These are phyloP conservation scores for Jaenimonas drosophilae DNA, from an alignment of 208 protist species.

Conservation along the genomic window DNA sequence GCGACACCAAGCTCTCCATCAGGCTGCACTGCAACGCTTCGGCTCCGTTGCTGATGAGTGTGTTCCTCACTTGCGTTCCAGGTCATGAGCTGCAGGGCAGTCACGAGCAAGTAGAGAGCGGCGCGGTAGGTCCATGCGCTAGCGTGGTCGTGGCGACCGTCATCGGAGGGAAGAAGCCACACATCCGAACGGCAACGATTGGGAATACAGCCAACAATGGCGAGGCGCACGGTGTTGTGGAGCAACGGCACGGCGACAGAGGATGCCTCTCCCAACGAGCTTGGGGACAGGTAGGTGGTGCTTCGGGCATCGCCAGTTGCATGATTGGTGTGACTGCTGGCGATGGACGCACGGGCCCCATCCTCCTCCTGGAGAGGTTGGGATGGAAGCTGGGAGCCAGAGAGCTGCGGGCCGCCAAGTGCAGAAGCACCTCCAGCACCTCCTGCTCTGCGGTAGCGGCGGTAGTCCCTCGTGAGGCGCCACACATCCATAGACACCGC, in stretches of 20 bases:
- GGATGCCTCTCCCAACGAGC: neutral
- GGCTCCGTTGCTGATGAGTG: too few species aligned
- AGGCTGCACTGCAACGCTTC: too few species aligned
- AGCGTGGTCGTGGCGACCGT: neutral
- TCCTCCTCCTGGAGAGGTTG: too few species aligned
- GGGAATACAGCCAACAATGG: conserved; percentile 54
- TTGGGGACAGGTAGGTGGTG: neutral
- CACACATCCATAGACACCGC: conserved; percentile 63
- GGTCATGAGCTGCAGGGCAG: conserved; percentile 72
- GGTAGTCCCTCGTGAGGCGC: conserved; percentile 33
- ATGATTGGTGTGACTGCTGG: too few species aligned
- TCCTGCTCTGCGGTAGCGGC: conserved; percentile 30
- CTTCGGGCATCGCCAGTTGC: too few species aligned
- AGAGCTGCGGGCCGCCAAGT: too few species aligned
- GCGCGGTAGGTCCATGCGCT: conserved; percentile 31
- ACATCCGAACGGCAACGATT: conserved; percentile 72
- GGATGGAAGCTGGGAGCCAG: too few species aligned
- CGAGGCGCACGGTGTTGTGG: conserved; percentile 22
- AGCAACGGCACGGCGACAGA: neutral
- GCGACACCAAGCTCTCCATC: too few species aligned
- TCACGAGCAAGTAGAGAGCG: conserved; percentile 61
- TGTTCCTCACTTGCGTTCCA: conserved; percentile 64
- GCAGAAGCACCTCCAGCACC: too few species aligned
- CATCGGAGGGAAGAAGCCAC: conserved; percentile 30
- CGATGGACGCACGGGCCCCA: too few species aligned